A percentile compares a stretch with the other conserved stretches of the same genome.
Conservation (phyloP, 169 alveolate genomes). For the Babesia gibsoni region DNA sequence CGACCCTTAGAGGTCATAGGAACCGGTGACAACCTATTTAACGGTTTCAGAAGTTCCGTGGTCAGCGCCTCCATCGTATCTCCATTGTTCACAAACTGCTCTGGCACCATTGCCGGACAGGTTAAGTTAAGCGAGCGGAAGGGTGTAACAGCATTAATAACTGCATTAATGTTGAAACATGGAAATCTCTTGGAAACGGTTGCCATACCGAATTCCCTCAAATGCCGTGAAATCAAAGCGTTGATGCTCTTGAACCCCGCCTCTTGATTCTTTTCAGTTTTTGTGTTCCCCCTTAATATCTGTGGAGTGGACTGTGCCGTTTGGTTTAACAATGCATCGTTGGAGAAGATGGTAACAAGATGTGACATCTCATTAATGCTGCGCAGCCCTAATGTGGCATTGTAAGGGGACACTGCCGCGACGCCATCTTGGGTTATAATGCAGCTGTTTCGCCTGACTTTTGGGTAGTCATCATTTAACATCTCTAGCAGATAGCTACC, state of each 20-base stretch:
- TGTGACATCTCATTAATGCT: constrained; percentile 8
- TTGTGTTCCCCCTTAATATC: neutral
- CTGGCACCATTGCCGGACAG: constrained; percentile 29
- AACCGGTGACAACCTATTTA: constrained; percentile 35
- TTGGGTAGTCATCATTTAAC: constrained; percentile 84
- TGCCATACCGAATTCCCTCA: constrained; percentile 15
- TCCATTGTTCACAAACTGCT: neutral
- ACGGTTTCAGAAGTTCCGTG: constrained; percentile 4
- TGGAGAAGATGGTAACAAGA: constrained; percentile 26
- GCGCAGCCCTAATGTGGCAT: constrained; percentile 31
- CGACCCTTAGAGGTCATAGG: neutral
- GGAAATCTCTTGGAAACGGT: constrained; percentile 10
- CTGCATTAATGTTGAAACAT: constrained; percentile 1
- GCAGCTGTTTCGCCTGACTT: constrained; percentile 59
- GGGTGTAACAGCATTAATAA: constrained; percentile 32
- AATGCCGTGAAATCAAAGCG: neutral
- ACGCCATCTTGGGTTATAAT: constrained; percentile 26
- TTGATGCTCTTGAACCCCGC: constrained; percentile 10
- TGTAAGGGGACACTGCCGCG: constrained; percentile 55
- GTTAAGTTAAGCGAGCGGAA: constrained; percentile 25
- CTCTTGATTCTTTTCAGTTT: neutral
- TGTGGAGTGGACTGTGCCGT: neutral
- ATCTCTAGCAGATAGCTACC: constrained; percentile 91
- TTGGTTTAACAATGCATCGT: constrained; percentile 20
- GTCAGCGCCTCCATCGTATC: constrained; percentile 11